These are phyloP conservation scores for Cyberlindnera nakhonratchasimensis DNA, from an alignment of 805 yeast genomes.

Conservation along the genomic window DNA sequence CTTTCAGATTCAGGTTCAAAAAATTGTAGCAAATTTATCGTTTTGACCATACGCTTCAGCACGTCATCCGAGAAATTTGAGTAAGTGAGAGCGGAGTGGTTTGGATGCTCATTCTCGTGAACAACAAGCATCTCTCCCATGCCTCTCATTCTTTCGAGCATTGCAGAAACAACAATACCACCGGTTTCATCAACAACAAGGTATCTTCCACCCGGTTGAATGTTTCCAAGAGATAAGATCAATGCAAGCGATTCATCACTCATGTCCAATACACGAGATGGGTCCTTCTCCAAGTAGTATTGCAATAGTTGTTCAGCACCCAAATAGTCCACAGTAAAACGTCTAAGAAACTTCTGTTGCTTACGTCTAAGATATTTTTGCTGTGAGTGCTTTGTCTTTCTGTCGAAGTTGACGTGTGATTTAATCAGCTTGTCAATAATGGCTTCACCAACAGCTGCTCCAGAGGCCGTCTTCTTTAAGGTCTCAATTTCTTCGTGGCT, in stretches of 20 bases:
- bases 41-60: slow-evolving; percentile 53
- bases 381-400: slow-evolving; percentile 86
- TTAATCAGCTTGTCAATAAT: slow-evolving; percentile 80
- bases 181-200: slow-evolving; percentile 92
- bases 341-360: slow-evolving; percentile 83
- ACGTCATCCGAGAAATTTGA: slow-evolving; percentile 58
- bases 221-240: slow-evolving; percentile 72
- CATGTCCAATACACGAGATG: slow-evolving; percentile 66
- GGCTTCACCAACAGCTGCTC: slow-evolving; percentile 61
- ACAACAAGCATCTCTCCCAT: slow-evolving; percentile 65
- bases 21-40: slow-evolving; percentile 75
- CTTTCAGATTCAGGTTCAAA: slow-evolving; percentile 65
- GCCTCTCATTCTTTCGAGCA: slow-evolving; percentile 85
- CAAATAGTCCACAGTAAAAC: slow-evolving; percentile 77
- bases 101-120: slow-evolving; percentile 94
- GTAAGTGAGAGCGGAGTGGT: slow-evolving; percentile 64
- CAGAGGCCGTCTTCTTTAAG: slow-evolving; percentile 66
- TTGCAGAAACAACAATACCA: slow-evolving; percentile 78
- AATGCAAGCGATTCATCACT: slow-evolving; percentile 82
- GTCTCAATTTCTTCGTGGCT: slow-evolving; percentile 79
- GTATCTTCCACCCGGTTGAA: slow-evolving; percentile 87
- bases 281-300: slow-evolving; percentile 69
- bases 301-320: slow-evolving; percentile 69
- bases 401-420: slow-evolving; percentile 81
- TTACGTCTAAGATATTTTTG: slow-evolving; percentile 89